A percentile compares a stretch with the other conserved stretches of the same genome.
These are phyloP conservation scores for Begonia fuchsioides DNA, from an alignment of 306 rosid genomes.

Conservation along the genomic window DNA sequence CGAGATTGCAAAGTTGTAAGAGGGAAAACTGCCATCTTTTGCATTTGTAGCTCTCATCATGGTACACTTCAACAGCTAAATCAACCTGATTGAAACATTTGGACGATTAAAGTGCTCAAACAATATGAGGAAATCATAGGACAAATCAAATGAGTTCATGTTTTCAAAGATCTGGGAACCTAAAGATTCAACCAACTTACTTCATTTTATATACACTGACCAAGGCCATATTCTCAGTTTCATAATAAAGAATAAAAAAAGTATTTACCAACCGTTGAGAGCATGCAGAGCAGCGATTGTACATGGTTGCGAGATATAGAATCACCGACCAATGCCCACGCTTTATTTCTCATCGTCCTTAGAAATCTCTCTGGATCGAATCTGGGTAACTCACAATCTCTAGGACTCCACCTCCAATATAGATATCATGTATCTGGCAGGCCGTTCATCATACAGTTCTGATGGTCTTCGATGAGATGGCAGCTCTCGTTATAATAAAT, in stretches of 20 bases:
- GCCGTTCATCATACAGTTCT: constrained; percentile 78
- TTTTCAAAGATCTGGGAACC: too few relatives aligned
- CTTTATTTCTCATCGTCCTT: constrained; percentile 51
- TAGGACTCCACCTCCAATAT: constrained; percentile 81
- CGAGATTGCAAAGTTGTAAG: constrained; percentile 47
- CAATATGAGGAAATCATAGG: too few relatives aligned
- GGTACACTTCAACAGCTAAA: constrained; percentile 48
- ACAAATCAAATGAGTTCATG: too few relatives aligned
- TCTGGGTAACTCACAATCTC: constrained; percentile 47
- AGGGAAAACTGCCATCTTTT: constrained; percentile 66
- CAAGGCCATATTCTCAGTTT: background rate
- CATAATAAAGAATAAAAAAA: background rate
- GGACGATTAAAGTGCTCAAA: too few relatives aligned
- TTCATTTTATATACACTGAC: background rate
- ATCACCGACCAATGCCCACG: constrained; percentile 87
- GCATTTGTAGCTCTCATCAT: constrained; percentile 64
- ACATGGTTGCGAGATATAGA: constrained; percentile 92
- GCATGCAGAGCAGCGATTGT: constrained; percentile 78
- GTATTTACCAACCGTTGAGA: constrained; percentile 48
- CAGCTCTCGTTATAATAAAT: constrained; percentile 59
- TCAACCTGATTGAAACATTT: constrained; percentile 39
- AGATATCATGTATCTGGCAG: constrained; percentile 61
- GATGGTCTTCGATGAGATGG: constrained; percentile 68
- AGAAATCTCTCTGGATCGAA: constrained; percentile 59
- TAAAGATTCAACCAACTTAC: too few relatives aligned